Conservation (phyloP, 2,329 filamentous ascomycete genomes). For the Trichophyton equinum region DNA sequence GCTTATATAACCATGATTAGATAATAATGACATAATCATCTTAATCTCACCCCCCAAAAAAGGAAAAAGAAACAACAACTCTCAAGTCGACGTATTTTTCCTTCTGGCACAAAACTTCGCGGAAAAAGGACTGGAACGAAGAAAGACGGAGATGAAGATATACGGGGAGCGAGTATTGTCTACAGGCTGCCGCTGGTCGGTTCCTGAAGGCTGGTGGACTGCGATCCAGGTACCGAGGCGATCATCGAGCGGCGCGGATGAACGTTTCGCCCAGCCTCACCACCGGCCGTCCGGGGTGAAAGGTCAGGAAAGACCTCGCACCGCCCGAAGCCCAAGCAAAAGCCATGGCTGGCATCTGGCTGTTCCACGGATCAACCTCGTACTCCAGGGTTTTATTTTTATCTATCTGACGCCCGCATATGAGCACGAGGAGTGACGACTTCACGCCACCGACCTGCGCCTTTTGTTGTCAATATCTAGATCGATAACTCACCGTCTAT, state of each 20-base stretch:
- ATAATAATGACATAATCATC: neutral
- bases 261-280: neutral
- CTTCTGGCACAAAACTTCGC: neutral
- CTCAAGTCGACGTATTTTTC: neutral
- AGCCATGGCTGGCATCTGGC: neutral
- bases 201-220: neutral
- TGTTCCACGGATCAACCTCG: neutral
- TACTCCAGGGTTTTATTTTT: neutral
- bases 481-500: neutral
- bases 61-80: too few relatives aligned
- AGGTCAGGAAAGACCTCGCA: neutral
- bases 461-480: neutral
- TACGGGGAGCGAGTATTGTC: too few relatives aligned
- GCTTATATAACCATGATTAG: neutral
- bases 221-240: neutral
- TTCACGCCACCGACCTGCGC: neutral
- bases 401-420: neutral
- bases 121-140: neutral
- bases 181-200: too few relatives aligned
- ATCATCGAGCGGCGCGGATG: neutral
- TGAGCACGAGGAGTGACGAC: neutral
- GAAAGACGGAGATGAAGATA: too few relatives aligned
- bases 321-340: neutral
- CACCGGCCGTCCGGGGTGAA: too few relatives aligned
- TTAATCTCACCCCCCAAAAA: too few relatives aligned